Conservation (phyloP, 208 protist species). For the Angomonas ambiguus region DNA sequence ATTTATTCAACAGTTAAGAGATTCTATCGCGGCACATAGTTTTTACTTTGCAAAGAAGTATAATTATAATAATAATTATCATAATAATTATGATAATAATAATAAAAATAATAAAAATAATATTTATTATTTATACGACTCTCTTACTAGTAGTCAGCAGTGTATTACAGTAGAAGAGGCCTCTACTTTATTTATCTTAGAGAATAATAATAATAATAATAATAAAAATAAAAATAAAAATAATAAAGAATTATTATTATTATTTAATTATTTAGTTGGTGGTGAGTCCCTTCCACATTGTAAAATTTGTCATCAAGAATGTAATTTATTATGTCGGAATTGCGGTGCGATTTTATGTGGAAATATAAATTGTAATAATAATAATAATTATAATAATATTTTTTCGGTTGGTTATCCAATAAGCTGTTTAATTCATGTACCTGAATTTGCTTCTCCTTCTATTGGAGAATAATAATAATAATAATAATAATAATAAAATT, state of each 20-base stretch:
- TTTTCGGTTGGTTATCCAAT: too few relatives aligned
- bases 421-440: too few relatives aligned
- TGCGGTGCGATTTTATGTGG: too few relatives aligned
- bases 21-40: neutral
- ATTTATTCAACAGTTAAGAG: neutral
- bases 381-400: conserved; percentile 1
- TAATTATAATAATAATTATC: neutral
- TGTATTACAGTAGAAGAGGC: neutral
- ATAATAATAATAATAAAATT: too few relatives aligned
- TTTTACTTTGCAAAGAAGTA: neutral
- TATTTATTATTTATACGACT: neutral
- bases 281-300: too few relatives aligned
- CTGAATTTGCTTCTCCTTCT: too few relatives aligned
- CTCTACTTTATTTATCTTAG: neutral
- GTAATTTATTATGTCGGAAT: too few relatives aligned
- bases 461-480: neutral
- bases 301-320: too few relatives aligned
- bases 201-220: neutral
- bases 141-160: neutral
- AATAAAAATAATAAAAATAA: neutral
- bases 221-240: conserved; percentile 1
- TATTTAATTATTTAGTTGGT: conserved; percentile 4
- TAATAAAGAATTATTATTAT: neutral
- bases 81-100: conserved; percentile 4
- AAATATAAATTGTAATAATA: neutral